Evolutionary conservation across 2,329 filamentous ascomycete genomes (phyloP), one percentile per base, ranked within the genome.

Genomic region (Verruconis gallopava): DNA sequence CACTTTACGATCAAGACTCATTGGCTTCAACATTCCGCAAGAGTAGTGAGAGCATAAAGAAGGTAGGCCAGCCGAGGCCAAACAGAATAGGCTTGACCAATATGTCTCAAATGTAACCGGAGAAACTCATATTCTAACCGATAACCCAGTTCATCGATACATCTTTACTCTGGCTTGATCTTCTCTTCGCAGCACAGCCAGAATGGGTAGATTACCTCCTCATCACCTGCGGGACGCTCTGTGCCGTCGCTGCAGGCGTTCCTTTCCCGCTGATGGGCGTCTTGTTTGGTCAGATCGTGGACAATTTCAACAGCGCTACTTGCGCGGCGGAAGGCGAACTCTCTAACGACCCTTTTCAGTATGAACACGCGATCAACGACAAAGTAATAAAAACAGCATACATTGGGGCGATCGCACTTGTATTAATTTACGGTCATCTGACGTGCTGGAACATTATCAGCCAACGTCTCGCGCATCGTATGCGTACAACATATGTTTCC

Each of bases 211-310:
- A 47, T 21, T 5, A 61, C 14, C 55, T 60, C 49, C 54, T 48
- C 36, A 49, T 69, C 21, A 44, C 61, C 37, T 52, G 55, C 38
- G 68, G 66, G 38, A 48, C 55, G 43, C 33, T 69, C 21, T 61
- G 63, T 42, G 68, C 73, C 41, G 69, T 72, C 35, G 72, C 66
- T 20, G 69, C 75, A 13, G 76, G 75, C 37, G 65, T 75, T 3
- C 75, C 75, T 0, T 76, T 79, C 44, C 75, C 76, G 11, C 60
- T 79, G 15, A 71, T 79, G 51, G 75, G 72, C 42, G 73, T 80
- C 46, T 62, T 80, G 41, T 79, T 80, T 49, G 74, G 76, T 43
- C 63, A 77, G 55, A 68, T 80, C 5, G 65, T 80, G 47, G 73
- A 80, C 52, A 64, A 73, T 45, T 65, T 80, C 51, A 78, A 77